These are phyloP conservation scores for Candolleomyces aberdarensis DNA, from an alignment of 768 basidiomycete genomes.

Conservation along the genomic window DNA sequence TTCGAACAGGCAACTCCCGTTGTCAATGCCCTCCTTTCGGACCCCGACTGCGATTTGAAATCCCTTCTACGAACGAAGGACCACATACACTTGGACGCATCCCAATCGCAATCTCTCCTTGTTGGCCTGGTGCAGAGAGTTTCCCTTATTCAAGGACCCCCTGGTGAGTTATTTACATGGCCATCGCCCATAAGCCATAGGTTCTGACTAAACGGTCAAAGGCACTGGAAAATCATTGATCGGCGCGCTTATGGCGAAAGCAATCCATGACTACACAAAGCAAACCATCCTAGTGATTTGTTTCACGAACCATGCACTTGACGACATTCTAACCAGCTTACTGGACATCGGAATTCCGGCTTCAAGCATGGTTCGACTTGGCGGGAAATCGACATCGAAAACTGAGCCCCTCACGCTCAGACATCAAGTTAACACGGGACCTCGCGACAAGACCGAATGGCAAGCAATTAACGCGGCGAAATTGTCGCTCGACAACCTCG, in stretches of 20 bases:
- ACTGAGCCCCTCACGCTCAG: constrained; percentile 46
- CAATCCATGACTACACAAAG: constrained; percentile 44
- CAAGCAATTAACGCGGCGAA: constrained; percentile 38
- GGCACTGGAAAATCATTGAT: constrained; percentile 78
- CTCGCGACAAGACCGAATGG: constrained; percentile 33
- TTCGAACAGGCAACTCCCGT: constrained; percentile 12
- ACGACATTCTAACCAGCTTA: constrained; percentile 65
- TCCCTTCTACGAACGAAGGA: constrained; percentile 32
- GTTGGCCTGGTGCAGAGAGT: constrained; percentile 53
- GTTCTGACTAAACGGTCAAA: constrained; percentile 17
- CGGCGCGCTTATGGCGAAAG: constrained; percentile 63
- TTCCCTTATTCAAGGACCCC: constrained; percentile 68
- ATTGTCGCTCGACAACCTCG: constrained; percentile 3
- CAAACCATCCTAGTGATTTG: constrained; percentile 65
- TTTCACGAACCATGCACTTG: constrained; percentile 74
- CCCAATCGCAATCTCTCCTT: constrained; percentile 47
- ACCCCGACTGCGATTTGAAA: constrained; percentile 40
- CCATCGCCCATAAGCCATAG: not conserved
- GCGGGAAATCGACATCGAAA: constrained; percentile 48
- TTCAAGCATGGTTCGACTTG: constrained; percentile 50
- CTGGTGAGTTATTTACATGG: constrained; percentile 40
- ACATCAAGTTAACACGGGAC: constrained; percentile 28
- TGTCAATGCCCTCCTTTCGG: constrained; percentile 21
- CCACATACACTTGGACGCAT: constrained; percentile 46
- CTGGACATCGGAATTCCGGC: constrained; percentile 55